A percentile compares a stretch with the other conserved stretches of the same genome.
phyloP scores from a whole-genome alignment of 2,329 filamentous ascomycete species.

The Arthrobotrys sphaeroides region DNA sequence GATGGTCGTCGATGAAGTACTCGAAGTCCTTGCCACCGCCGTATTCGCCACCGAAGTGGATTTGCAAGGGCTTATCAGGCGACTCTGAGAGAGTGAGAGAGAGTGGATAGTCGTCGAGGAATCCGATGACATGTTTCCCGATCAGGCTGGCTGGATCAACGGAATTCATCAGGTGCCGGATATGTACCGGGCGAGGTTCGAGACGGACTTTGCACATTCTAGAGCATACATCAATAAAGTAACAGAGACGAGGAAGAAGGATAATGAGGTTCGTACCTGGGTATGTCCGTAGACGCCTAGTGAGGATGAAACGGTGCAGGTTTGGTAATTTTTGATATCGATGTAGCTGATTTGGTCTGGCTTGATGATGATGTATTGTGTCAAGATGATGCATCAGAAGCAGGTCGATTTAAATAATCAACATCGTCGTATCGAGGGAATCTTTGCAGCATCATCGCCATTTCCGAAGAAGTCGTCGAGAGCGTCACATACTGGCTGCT shows the following conservation, averaged over 20 bases:
- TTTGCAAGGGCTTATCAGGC: constrained; percentile 10
- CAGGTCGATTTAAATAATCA: no score
- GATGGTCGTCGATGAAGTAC: constrained; percentile 25
- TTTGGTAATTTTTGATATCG: no score
- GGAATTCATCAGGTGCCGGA: constrained; percentile 19
- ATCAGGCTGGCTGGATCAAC: constrained; percentile 17
- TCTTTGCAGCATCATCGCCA: no score
- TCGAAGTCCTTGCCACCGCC: constrained; percentile 39
- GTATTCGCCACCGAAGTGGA: constrained; percentile 29
- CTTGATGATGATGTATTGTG: no score
- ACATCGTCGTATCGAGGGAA: no score
- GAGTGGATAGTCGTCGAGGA: constrained; percentile 34
- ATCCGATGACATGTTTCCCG: constrained; percentile 35
- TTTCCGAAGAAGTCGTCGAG: no score
- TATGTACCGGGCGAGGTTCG: constrained; percentile 24
- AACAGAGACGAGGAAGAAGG: no score
- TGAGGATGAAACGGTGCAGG: no score
- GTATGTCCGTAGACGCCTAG: no score
- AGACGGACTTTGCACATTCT: constrained; percentile 6
- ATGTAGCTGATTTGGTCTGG: no score
- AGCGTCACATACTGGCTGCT: no score
- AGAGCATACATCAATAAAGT: neutral
- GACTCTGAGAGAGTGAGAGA: neutral
- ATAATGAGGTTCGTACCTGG: neutral
- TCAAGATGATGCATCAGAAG: no score